Evolutionary conservation across 1,284 basidiomycete species (phyloP).

Genomic region (Irpex sp.): DNA sequence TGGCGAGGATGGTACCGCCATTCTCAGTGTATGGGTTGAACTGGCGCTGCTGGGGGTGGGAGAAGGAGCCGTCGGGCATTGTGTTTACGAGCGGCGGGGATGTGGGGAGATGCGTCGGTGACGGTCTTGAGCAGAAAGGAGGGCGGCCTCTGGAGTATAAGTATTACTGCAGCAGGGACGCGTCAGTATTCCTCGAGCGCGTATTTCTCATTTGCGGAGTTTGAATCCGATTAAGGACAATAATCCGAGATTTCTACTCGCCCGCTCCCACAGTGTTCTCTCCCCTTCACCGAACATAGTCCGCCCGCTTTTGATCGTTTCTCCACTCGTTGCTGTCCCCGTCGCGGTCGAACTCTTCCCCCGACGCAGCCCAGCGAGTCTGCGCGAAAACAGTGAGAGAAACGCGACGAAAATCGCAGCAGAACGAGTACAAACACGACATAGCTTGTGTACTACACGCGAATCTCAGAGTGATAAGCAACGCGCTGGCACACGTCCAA

Average conservation of each 20-base stretch:
- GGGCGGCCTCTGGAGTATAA: neutral
- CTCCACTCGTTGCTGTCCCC: neutral
- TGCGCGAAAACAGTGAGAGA: neutral
- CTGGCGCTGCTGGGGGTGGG: constrained; percentile 51
- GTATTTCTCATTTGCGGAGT: neutral
- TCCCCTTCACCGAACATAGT: neutral
- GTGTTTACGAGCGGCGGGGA: constrained; percentile 17
- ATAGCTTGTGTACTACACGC: neutral
- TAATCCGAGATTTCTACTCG: constrained; percentile 4
- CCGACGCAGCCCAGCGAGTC: neutral
- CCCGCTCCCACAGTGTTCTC: neutral
- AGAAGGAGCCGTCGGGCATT: constrained; percentile 35
- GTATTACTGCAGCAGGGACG: neutral
- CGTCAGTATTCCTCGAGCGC: constrained; percentile 1
- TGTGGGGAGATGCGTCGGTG: constrained; percentile 4
- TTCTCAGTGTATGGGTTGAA: constrained; percentile 92
- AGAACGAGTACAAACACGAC: neutral
- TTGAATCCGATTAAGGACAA: neutral
- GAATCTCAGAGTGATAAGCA: neutral
- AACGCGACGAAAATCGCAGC: neutral
- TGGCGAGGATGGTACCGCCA: constrained; percentile 92
- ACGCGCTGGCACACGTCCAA: neutral
- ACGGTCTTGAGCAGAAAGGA: constrained; percentile 3
- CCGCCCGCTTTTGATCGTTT: constrained; percentile 1
- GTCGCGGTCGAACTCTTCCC: neutral